Conservation (phyloP, 2,329 filamentous ascomycete species). For the Xylaria sp. region DNA sequence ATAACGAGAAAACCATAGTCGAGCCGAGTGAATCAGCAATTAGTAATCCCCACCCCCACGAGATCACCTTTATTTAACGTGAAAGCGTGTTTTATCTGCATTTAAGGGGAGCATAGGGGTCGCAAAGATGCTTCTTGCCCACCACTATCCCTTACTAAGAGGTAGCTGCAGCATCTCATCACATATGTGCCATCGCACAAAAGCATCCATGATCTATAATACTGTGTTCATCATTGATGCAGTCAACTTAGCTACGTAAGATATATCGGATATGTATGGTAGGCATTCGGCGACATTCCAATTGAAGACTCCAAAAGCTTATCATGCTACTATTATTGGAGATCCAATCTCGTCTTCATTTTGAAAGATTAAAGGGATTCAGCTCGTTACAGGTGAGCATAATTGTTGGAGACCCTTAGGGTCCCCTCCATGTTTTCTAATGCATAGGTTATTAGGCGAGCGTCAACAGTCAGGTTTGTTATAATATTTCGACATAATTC, state of each 20-base stretch:
- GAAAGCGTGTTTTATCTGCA: background rate
- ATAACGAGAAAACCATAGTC: background rate
- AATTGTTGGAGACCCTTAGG: conserved; percentile 1
- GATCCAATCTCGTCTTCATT: conserved; percentile 5
- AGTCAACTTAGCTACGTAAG: background rate
- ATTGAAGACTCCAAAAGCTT: background rate
- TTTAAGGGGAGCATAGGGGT: background rate
- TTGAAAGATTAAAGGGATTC: background rate
- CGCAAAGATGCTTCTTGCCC: background rate
- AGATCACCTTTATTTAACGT: background rate
- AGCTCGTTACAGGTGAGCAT: background rate
- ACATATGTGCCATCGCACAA: conserved; percentile 4
- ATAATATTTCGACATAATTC: background rate
- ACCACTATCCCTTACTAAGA: background rate
- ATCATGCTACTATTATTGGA: background rate
- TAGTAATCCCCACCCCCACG: background rate
- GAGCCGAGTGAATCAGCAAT: background rate
- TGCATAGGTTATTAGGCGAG: background rate
- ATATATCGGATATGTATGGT: background rate
- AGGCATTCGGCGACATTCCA: background rate
- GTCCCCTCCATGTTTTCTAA: background rate
- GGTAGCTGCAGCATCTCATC: conserved; percentile 8
- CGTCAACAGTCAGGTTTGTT: background rate
- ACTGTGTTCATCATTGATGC: background rate
- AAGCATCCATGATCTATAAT: background rate